phyloP scores from a whole-genome alignment of 2,329 filamentous ascomycete species.

The Domatiomyces catenatus region DNA sequence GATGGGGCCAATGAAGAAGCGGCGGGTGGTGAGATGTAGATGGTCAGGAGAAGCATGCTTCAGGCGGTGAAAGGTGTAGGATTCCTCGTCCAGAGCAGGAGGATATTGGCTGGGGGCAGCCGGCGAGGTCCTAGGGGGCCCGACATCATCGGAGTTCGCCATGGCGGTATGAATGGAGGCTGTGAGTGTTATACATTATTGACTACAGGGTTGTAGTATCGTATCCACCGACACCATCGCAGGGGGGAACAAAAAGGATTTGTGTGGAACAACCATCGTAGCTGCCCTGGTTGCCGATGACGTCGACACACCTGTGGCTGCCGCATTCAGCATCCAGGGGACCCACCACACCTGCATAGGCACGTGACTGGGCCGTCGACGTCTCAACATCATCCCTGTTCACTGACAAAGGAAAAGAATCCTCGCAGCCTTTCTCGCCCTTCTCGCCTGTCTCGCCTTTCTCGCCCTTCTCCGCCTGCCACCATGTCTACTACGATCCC shows the following conservation, averaged over 20 bases:
- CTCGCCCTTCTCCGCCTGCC: background rate
- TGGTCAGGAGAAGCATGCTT: constrained; percentile 48
- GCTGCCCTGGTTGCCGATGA: no score
- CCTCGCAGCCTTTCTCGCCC: background rate
- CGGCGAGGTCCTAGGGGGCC: constrained; percentile 8
- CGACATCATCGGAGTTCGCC: constrained; percentile 6
- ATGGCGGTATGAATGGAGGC: constrained; percentile 1
- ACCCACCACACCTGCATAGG: no score
- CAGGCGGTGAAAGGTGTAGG: constrained; percentile 40
- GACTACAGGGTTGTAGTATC: background rate
- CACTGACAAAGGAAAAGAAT: background rate
- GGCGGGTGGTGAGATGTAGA: constrained; percentile 44
- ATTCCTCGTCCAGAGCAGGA: constrained; percentile 31
- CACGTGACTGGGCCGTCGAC: no score
- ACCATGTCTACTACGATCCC: constrained; percentile 28
- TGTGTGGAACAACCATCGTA: no score
- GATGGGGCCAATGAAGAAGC: constrained; percentile 51
- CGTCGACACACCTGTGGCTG: no score
- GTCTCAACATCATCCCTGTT: no score
- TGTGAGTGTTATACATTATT: background rate
- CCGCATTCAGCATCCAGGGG: no score
- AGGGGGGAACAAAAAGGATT: background rate
- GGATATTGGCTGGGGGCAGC: constrained; percentile 6
- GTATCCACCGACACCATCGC: background rate
- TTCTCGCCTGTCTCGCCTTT: background rate